Evolutionary conservation across 1,284 basidiomycete species (phyloP), one percentile per base, ranked within the genome.

Genomic region (Cryptococcus sp.): DNA sequence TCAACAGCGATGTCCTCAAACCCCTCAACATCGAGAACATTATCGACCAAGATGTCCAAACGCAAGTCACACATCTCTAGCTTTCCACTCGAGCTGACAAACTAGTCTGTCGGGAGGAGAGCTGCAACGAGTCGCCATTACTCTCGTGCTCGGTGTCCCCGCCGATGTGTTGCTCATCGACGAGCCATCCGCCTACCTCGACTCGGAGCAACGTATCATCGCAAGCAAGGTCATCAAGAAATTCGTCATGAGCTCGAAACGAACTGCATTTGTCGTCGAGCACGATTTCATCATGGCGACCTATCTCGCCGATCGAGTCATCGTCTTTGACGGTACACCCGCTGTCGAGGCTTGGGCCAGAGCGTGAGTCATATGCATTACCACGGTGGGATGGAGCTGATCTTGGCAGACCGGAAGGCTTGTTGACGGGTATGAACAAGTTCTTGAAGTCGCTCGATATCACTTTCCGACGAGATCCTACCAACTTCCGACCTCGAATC

Each of bases 121-220:
- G 74, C 74, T 97, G 62, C 93, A 97, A 74, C 82, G 93, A 65
- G 92, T 97, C 23, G 93, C 92, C 56, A 94, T 97, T 62, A 85
- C 89, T 32, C 79, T 97, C 52, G 87, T 88, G 5, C 78, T 94
- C 26, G 86, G 85, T 81, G 68, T 74, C 67, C 81, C 88, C 7
- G 87, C 87, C 65, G 87, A 71, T 47, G 68, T 36, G 74, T 89
- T 46, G 80, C 83, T 81, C 38, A 83, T 97, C 51, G 92, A 95
- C 69, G 89, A 78, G 58, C 75, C 74, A 19, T 74, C 73, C 18
- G 69, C 70, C 21, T 72, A 72, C 83, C 78, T 97, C 64, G 92
- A 97, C 72, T 95, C 93, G 31, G 92, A 97, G 72, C 92, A 97
- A 73, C 92, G 92, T 84, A 97, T 97, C 70, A 86, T 91, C 58